Evolutionary conservation across 768 basidiomycete genomes (phyloP).

Genomic region (Tricholoma matsutake): DNA sequence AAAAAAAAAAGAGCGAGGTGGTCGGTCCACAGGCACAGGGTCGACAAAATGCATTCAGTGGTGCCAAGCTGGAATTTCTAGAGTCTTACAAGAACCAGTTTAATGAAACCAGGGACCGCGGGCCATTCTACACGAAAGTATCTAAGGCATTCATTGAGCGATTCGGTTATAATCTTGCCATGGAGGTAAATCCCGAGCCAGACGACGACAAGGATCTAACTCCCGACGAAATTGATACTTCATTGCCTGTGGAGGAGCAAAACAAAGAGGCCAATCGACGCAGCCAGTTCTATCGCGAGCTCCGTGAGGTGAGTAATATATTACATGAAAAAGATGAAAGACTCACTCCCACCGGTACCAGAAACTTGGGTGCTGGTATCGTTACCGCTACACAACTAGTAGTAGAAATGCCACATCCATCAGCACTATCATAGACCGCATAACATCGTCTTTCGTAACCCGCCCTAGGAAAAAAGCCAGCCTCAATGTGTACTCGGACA

Average conservation of each 20-base stretch:
- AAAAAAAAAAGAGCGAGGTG: neutral
- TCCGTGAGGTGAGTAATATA: neutral
- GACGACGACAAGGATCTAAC: neutral
- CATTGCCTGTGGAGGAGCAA: neutral
- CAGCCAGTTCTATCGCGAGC: neutral
- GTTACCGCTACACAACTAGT: neutral
- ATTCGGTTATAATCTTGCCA: neutral
- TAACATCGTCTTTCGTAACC: neutral
- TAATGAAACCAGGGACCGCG: neutral
- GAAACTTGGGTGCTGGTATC: constrained; percentile 1
- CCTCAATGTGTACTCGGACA: neutral
- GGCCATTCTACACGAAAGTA: neutral
- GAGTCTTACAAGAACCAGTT: neutral
- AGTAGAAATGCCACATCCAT: neutral
- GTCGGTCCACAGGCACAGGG: neutral
- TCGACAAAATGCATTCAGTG: neutral
- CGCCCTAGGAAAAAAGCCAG: neutral
- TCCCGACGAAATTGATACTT: neutral
- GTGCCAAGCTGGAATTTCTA: neutral
- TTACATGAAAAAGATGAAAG: neutral
- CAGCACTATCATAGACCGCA: neutral
- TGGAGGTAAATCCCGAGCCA: neutral
- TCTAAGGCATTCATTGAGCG: neutral
- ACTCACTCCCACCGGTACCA: neutral
- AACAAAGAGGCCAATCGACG: neutral